Evolutionary conservation across 805 yeast species (phyloP).

Genomic region (Cyberlindnera euphorbiae): DNA sequence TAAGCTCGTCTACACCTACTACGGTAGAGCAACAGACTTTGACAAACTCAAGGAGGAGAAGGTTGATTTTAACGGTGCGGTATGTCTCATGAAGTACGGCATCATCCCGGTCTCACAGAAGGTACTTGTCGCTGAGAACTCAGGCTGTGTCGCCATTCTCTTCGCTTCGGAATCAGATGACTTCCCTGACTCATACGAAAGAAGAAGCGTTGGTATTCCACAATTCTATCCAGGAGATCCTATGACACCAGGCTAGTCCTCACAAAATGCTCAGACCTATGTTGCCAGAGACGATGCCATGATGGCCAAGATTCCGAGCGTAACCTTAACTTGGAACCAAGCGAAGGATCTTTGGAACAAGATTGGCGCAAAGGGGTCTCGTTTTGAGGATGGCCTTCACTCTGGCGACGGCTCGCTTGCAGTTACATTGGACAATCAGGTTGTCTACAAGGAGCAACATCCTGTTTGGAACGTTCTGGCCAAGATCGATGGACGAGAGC

Average conservation of each 20-base stretch:
- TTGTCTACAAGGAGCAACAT: conserved; percentile 40
- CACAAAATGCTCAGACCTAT: conserved; percentile 33
- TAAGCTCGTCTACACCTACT: conserved; percentile 56
- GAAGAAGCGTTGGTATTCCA: conserved; percentile 49
- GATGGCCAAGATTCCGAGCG: conserved; percentile 66
- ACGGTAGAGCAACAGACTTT: conserved; percentile 58
- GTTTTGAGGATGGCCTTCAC: conserved; percentile 14
- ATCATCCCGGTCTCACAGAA: conserved; percentile 46
- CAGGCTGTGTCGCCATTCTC: conserved; percentile 61
- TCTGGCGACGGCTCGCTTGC: conserved; percentile 23
- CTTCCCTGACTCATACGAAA: conserved; percentile 30
- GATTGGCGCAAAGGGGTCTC: conserved; percentile 16
- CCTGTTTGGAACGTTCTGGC: conserved; percentile 77
- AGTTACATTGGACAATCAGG: conserved; percentile 20
- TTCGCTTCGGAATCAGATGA: conserved; percentile 45
- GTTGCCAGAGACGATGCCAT: conserved; percentile 41
- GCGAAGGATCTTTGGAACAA: conserved; percentile 38
- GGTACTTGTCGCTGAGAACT: conserved; percentile 47
- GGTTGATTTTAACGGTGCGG: conserved; percentile 40
- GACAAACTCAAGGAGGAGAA: conserved; percentile 31
- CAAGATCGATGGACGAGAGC: conserved; percentile 75
- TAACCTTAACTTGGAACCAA: conserved; percentile 75
- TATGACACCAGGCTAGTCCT: conserved; percentile 71
- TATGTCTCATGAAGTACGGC: conserved; percentile 60
- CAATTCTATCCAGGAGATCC: conserved; percentile 73